These are phyloP conservation scores for Lactarius indigo DNA, from an alignment of 768 basidiomycete species.

Conservation along the genomic window DNA sequence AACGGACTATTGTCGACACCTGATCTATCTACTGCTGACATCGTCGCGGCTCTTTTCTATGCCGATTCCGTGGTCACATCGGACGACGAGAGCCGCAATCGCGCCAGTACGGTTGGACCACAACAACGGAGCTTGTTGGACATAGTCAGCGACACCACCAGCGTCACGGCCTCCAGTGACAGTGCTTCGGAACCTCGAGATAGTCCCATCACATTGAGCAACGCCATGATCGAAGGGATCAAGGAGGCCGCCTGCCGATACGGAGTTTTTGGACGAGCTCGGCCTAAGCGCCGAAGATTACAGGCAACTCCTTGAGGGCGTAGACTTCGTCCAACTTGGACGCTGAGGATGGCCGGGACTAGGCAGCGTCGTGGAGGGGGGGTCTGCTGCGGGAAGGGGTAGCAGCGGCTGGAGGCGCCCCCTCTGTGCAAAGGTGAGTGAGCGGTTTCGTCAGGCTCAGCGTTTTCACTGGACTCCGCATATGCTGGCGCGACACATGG, in stretches of 20 bases:
- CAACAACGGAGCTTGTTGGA: not conserved
- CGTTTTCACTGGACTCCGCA: conserved; percentile 2
- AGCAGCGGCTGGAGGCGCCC: not conserved
- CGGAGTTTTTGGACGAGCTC: conserved; percentile 25
- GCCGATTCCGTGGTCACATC: not conserved
- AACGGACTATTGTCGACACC: not conserved
- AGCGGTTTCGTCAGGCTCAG: not conserved
- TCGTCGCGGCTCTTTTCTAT: not conserved
- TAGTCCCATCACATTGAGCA: not conserved
- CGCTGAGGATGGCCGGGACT: not conserved
- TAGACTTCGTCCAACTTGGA: not conserved
- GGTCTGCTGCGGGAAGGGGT: not conserved
- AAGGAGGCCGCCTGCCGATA: conserved; percentile 23
- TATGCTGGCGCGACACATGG: conserved; percentile 1
- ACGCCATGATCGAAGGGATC: conserved; percentile 28
- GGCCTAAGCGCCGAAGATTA: conserved; percentile 9
- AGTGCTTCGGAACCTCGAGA: not conserved
- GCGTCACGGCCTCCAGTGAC: not conserved
- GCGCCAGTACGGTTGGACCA: not conserved
- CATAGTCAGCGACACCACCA: not conserved
- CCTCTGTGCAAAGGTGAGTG: conserved; percentile 12
- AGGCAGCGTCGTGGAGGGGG: not conserved
- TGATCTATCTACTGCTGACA: not conserved
- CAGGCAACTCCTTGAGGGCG: conserved; percentile 10
- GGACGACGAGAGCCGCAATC: not conserved